Evolutionary conservation across 108 stramenopile genomes (phyloP).

Genomic region (Chaetoceros muelleri): DNA sequence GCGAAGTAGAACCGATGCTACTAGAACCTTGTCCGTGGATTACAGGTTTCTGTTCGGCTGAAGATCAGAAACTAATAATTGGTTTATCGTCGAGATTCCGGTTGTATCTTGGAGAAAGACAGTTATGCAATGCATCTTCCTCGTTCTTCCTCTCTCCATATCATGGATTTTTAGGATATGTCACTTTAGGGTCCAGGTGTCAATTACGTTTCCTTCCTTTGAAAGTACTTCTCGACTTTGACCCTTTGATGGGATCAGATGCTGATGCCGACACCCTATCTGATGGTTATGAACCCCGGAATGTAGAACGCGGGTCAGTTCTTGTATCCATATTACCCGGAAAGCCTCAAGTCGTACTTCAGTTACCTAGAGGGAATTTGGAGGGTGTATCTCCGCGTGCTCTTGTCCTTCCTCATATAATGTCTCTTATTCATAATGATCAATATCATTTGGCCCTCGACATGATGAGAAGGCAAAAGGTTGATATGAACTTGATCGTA

Average conservation of each 20-base stretch:
- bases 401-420: conserved; percentile 58
- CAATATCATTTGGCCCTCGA: conserved; percentile 48
- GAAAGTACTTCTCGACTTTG: conserved; percentile 39
- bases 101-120: conserved; percentile 68
- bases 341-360: conserved; percentile 55
- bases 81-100: conserved; percentile 54
- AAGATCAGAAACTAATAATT: conserved; percentile 34
- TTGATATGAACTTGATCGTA: conserved; percentile 77
- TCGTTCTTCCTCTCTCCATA: conserved; percentile 48
- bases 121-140: conserved; percentile 58
- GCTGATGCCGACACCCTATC: conserved; percentile 34
- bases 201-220: conserved; percentile 57
- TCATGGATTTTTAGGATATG: conserved; percentile 58
- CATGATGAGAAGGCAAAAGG: conserved; percentile 75
- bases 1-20: conserved; percentile 40
- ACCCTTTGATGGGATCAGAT: conserved; percentile 74
- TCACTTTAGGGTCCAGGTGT: conserved; percentile 55
- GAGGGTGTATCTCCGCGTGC: conserved; percentile 77
- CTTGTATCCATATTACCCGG: conserved; percentile 57
- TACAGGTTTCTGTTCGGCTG: conserved; percentile 23
- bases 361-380: conserved; percentile 80
- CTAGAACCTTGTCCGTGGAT: conserved; percentile 81
- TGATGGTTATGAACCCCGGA: conserved; percentile 78
- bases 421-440: conserved; percentile 36
- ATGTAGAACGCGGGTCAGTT: conserved; percentile 65